Evolutionary conservation across 345 rosid genomes (phyloP), one percentile per base, ranked within the genome.

Genomic region (Turnera subulata): DNA sequence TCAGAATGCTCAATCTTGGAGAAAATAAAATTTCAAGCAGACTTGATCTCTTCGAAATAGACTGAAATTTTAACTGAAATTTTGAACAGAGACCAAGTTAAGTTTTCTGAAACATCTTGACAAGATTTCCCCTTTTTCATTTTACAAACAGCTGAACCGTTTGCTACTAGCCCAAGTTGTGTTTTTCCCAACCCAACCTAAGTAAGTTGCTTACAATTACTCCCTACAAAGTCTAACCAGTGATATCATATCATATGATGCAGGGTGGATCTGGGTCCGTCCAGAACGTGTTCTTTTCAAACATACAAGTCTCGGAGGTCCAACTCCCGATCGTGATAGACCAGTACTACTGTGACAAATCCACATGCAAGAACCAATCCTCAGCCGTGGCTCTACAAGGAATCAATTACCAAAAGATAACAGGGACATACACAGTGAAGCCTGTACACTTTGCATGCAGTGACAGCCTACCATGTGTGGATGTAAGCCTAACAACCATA

Each of bases 211-310:
- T 17, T 35, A 60, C 17, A 19, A n/a, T 1, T 11, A n/a, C 53
- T 53, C 20, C 69, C 57, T 17, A 60, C 48, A 38, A 39, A 3
- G 63, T 42, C 43, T 58, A 44, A 70, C 59, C 68, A 57, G 56
- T 64, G 17, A 56, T 13, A 50, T 58, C 29, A n/a, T n/a, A n/a
- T n/a, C n/a, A n/a, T n/a, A n/a, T n/a, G n/a, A n/a, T 77, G 82
- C 98, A 92, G 94, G 99, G 99, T 60, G 97, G 97, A 48, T 70
- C 81, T 38, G 96, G 99, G 56, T 93, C 91, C 24, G 97, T 93
- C 16, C 88, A 82, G 51, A 94, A 89, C 56, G 77, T 93, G 26
- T 61, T 87, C 53, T 93, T 93, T 82, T 93, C 99, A 52, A 89
- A 93, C 79, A 78, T 93, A 51, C 97, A 85, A 72, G 86, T 93